A percentile compares a stretch with the other conserved stretches of the same genome.
Evolutionary conservation across 2,329 filamentous ascomycete species (phyloP).

Genomic region (Trichoderma cornu-damae): DNA sequence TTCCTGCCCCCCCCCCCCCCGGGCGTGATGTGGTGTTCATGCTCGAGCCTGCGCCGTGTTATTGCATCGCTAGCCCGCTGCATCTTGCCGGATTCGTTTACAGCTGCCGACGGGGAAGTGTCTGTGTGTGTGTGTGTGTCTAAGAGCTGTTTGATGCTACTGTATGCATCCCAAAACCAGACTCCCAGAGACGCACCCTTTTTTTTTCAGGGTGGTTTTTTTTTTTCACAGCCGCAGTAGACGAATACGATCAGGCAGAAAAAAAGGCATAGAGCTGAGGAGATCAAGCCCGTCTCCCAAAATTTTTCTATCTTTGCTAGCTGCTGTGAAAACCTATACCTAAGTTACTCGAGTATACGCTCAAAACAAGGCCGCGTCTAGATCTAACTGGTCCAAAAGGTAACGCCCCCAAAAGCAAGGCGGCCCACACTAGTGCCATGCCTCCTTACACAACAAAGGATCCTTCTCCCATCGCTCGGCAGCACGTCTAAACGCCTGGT

Average conservation of each 20-base stretch:
- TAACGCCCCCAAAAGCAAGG: constrained; percentile 10
- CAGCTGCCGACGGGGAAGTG: not conserved
- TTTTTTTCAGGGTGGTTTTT: not conserved
- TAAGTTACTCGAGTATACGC: constrained; percentile 1
- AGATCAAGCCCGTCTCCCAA: not conserved
- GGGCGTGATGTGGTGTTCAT: not conserved
- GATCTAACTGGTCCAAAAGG: constrained; percentile 19
- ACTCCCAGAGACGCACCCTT: not conserved
- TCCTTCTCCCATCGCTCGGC: not conserved
- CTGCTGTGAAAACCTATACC: constrained; percentile 18
- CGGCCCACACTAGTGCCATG: constrained; percentile 1
- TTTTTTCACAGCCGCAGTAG: not conserved
- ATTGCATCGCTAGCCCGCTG: not conserved
- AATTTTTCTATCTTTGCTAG: constrained; percentile 16
- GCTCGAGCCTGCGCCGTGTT: not conserved
- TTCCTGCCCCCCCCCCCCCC: not conserved
- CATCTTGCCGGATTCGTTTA: not conserved
- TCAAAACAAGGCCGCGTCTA: constrained; percentile 14
- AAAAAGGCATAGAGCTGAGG: not conserved
- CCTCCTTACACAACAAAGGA: constrained; percentile 7
- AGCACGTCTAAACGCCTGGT: not conserved
- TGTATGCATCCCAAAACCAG: not conserved
- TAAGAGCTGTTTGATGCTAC: not conserved
- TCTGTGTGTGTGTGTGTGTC: too few species aligned
- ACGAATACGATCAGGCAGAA: not conserved